phyloP scores from a whole-genome alignment of 805 yeast genomes.

The Wickerhamomyces hampshirensis region DNA sequence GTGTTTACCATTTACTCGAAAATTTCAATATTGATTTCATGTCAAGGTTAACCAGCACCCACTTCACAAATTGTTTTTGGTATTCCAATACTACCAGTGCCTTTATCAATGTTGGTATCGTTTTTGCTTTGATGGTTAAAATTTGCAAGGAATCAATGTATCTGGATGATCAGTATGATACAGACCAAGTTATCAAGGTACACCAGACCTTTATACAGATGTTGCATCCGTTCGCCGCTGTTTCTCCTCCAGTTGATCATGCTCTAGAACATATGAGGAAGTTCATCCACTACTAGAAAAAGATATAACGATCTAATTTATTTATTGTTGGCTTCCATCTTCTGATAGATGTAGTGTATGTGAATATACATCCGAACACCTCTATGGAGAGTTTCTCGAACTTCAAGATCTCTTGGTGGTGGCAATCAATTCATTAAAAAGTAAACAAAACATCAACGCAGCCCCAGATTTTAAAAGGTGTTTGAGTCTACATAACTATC shows the following conservation, averaged over 20 bases:
- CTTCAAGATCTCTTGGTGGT: not conserved
- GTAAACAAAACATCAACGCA: no score
- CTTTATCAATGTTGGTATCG: constrained; percentile 21
- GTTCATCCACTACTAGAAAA: not conserved
- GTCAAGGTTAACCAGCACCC: constrained; percentile 15
- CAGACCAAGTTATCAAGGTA: constrained; percentile 1
- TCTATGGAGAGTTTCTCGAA: not conserved
- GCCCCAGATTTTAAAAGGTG: no score
- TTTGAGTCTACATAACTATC: not conserved
- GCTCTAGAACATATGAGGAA: constrained; percentile 9
- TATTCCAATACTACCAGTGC: constrained; percentile 9
- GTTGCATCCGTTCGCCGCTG: constrained; percentile 3
- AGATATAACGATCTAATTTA: not conserved
- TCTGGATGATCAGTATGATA: constrained; percentile 16
- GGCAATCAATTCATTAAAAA: not conserved
- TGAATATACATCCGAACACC: constrained; percentile 10
- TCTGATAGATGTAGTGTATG: no score
- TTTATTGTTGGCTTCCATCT: no score
- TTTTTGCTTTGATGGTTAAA: constrained; percentile 16
- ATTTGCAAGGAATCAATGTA: constrained; percentile 13
- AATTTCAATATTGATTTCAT: constrained; percentile 18
- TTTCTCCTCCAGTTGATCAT: constrained; percentile 1
- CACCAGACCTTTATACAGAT: constrained; percentile 5
- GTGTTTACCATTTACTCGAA: constrained; percentile 10
- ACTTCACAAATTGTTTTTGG: constrained; percentile 15